phyloP scores from a whole-genome alignment of 345 rosid species.

The Excoecaria cochinchinensis region DNA sequence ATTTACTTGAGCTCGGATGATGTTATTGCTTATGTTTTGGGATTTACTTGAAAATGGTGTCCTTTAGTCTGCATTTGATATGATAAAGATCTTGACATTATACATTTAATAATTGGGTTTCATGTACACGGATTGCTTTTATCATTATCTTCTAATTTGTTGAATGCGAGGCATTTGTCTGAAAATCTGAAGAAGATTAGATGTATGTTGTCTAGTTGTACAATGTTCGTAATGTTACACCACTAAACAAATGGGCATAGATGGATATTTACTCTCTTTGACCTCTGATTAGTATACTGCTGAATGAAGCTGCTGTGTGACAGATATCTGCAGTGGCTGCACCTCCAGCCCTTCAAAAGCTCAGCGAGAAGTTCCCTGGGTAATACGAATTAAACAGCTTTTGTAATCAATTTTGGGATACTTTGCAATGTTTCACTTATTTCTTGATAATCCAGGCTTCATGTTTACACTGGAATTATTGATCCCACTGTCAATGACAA shows the following conservation, averaged over 20 bases:
- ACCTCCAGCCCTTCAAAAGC: conserved; percentile 93
- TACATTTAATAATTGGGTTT: background rate
- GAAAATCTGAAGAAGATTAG: background rate
- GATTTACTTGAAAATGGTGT: background rate
- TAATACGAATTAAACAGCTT: conserved; percentile 25
- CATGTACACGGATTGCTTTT: background rate
- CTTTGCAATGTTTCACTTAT: conserved; percentile 6
- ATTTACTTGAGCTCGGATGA: background rate
- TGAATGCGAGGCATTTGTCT: background rate
- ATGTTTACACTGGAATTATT: conserved; percentile 86
- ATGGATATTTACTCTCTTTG: background rate
- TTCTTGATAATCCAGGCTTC: conserved; percentile 57
- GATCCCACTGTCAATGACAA: conserved; percentile 80
- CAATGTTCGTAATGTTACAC: no score
- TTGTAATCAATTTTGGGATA: background rate
- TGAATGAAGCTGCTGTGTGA: conserved; percentile 16
- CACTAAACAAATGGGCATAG: background rate
- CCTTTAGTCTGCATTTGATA: background rate
- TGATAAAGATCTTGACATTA: background rate
- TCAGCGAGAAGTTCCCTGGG: conserved; percentile 93
- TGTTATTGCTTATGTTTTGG: background rate
- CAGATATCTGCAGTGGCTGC: conserved; percentile 93
- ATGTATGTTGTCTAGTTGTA: background rate
- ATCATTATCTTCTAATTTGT: background rate
- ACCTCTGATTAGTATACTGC: background rate